Base-by-base conservation (phyloP, 306 rosid genomes). In the Astragalus membranaceus region DNA sequence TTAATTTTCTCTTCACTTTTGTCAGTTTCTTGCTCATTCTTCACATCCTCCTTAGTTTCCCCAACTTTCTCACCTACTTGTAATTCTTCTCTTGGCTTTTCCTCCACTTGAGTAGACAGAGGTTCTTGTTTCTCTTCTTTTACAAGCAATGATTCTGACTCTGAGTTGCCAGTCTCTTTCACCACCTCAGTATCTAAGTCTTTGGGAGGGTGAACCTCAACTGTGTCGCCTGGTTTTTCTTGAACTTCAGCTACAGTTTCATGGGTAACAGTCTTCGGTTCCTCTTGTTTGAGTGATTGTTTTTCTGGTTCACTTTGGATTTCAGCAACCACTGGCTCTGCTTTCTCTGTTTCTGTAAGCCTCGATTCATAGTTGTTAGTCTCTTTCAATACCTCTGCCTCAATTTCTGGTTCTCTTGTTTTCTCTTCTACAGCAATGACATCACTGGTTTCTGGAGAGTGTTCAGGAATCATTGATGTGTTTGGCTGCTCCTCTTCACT, bases 371-470 rank as follows among this genome's bases (percentile, higher is more conserved):
- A 23, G 44, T 55, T 55, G 50, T 48, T 54, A 5, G 52, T 74
- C 52, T 73, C 80, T 54, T 71, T 56, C 62, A 56, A 30, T 4
- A 10, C 41, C 44, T 53, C 63, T 7, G 65, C 74, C 29, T 55
- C 77, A 15, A 30, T 15, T 37, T 72, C 85, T 29, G 62, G 48
- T 63, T 84, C 75, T 51, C 72, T 75, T 67, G 82, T 2, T 52
- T 75, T 75, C 15, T 59, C 79, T 64, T 67, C 78, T 12, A 42
- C 7, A 30, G 10, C 42, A 3, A 42, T 10, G 47, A 5, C 30
- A 2, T 60, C 73, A 67, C 23, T 39, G 20, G 73, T 51, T 69
- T 80, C 85, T 16, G 35, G 33, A 0, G 74, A 46, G 3, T 67
- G 49, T 65, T 72, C 69, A 7, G 67, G 60, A 48, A 54, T 11